Base-by-base conservation (phyloP, 1,139 yeast species). In the Suhomyces choctaworum region DNA sequence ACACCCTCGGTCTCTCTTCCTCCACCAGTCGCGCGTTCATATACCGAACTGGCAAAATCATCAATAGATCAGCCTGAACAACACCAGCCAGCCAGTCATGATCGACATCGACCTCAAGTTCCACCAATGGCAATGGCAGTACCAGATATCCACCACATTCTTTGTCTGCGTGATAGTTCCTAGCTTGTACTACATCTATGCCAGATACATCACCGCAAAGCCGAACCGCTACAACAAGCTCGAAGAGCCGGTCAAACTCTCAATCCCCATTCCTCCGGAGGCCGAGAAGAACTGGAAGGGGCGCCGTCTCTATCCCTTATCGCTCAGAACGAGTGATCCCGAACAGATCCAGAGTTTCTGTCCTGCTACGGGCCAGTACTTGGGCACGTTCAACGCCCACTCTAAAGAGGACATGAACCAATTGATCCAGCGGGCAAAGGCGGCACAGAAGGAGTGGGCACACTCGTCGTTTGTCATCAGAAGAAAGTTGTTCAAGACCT, bases 201-300 rank as follows among this genome's bases (percentile, higher is more conserved):
- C 62, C 31, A 60, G 58, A 46, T 70, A 70, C 47, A 54, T 70
- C 32, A 57, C 73, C 14, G 52, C 52, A 11, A 53, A 57, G 8
- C 75, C 76, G 17, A 70, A 70, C 46, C 54, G 61, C 36, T 68
- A 68, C 52, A 69, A 70, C 43, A 67, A 65, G 40, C 47, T 68
- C 12, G 77, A 70, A 46, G 70, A 65, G 25, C 73, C 77, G 3
- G 48, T 62, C 20, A 78, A 73, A 46, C 69, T 83, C 46, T 70
- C 73, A 29, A 53, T 82, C 10, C 73, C 80, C 5, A 66, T 82
- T 23, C 96, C 96, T 2, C 88, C 79, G 44, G 92, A 86, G 51
- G 94, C 96, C 8, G 76, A 80, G 50, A 89, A 90, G 4, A 94
- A 88, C 56, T 89, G 96, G 96, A 88, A 89, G 57, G 96, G 96